A percentile compares a stretch with the other conserved stretches of the same genome.
Conservation (phyloP, 495 filamentous ascomycete species). For the Lasiosphaeria miniovina region DNA sequence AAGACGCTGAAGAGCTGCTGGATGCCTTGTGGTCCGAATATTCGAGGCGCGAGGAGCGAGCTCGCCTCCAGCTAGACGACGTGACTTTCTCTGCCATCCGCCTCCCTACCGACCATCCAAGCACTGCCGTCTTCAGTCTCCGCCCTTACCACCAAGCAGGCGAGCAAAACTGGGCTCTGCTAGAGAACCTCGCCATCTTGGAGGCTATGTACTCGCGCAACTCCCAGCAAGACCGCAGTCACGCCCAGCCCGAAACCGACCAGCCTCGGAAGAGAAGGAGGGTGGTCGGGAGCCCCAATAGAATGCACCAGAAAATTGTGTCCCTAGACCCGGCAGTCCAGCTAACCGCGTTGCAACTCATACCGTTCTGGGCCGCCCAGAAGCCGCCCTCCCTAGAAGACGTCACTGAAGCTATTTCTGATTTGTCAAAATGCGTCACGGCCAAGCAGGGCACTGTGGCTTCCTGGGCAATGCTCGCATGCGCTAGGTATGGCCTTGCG, state of each 20-base stretch:
- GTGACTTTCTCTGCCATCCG: conserved; percentile 51
- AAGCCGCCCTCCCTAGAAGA: conserved; percentile 37
- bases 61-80: conserved; percentile 75
- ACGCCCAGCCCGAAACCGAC: conserved; percentile 30
- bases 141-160: conserved; percentile 42
- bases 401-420: conserved; percentile 35
- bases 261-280: conserved; percentile 63
- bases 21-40: conserved; percentile 71
- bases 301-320: conserved; percentile 59
- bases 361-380: conserved; percentile 64
- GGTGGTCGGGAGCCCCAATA: conserved; percentile 53
- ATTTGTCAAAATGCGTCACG: conserved; percentile 33
- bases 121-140: conserved; percentile 44
- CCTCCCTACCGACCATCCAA: conserved; percentile 33
- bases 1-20: conserved; percentile 50
- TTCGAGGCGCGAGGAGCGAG: conserved; percentile 62
- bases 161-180: conserved; percentile 53
- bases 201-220: conserved; percentile 41
- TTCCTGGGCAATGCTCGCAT: conserved; percentile 58
- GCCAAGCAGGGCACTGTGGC: conserved; percentile 38
- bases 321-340: conserved; percentile 53
- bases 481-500: conserved; percentile 47
- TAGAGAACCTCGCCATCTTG: conserved; percentile 50
- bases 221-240: conserved; percentile 23
- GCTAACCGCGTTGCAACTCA: conserved; percentile 70